These are phyloP conservation scores for Globisporangium takayamanum DNA, from an alignment of 352 stramenopile species.

Conservation along the genomic window DNA sequence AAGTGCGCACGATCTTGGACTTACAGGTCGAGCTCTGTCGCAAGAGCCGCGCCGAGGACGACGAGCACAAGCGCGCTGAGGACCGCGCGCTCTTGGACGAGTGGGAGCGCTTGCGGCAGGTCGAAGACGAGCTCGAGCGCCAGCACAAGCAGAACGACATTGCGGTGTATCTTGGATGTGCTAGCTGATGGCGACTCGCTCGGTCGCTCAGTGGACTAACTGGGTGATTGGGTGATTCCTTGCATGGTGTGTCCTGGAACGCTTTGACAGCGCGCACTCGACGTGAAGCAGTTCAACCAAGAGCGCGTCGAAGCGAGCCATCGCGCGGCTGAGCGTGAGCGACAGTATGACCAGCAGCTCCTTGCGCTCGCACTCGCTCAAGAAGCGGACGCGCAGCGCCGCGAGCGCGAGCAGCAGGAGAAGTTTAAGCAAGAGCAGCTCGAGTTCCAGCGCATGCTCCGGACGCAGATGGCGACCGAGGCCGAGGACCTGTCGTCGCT, in stretches of 20 bases:
- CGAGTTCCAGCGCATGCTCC: conserved; percentile 68
- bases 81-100: conserved; percentile 50
- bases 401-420: conserved; percentile 54
- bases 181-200: not conserved
- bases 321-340: conserved; percentile 38
- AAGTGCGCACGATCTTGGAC: conserved; percentile 72
- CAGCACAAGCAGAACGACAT: conserved; percentile 52
- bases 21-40: conserved; percentile 63
- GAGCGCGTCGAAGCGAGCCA: conserved; percentile 49
- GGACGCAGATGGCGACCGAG: conserved; percentile 67
- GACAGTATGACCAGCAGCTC: conserved; percentile 55
- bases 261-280: conserved; percentile 34
- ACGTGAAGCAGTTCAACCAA: conserved; percentile 73
- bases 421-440: conserved; percentile 66
- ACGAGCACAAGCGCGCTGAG: conserved; percentile 36
- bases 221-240: not conserved
- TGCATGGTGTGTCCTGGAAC: not conserved
- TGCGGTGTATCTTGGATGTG: conserved; percentile 12
- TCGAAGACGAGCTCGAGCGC: conserved; percentile 57
- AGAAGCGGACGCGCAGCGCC: conserved; percentile 50
- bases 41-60: conserved; percentile 30
- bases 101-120: conserved; percentile 49
- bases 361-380: conserved; percentile 51
- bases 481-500: conserved; percentile 58
- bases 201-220: conserved; percentile 1